Base-by-base conservation (phyloP, 352 stramenopile species). In the Blastocystis sp. region DNA sequence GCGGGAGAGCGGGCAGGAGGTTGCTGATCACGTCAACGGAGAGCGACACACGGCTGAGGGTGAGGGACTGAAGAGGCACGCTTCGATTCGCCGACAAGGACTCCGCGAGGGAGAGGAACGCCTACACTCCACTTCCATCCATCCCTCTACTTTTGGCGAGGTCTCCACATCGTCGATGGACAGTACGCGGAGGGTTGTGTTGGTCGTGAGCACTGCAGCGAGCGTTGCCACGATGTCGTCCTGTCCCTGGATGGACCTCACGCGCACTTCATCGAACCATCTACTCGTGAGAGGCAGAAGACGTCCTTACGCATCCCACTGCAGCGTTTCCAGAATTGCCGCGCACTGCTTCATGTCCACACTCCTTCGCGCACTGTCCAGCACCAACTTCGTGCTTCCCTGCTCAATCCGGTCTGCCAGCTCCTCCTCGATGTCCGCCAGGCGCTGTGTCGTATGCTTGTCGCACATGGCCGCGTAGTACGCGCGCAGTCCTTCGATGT, bases 301-400 rank as follows among this genome's bases (percentile, higher is more conserved):
- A 24, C 37, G 63, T 6, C 12, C 39, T 6, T 37, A 80, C 69
- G 29, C 24, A 33, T 80, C 69, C 26, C 50, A 80, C 2, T 41
- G 69, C 24, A 80, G 69, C 13, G 45, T 62, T n/a, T 80, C 69
- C 26, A 80, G 24, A 24, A 80, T 26, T 3, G 69, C 69, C n/a
- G 69, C 69, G 50, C 37, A 33, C 39, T 80, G 69, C 13, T 19
- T 4, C 21, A 41, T 16, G 55, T 80, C 69, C 26, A 80, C 26
- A 24, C 29, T 26, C 13, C 69, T 37, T 37, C 55, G 35, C 19
- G 69, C n/a, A 16, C 19, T 24, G 21, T 62, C 37, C 26, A 80
- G 55, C 26, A 80, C 29, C 6, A 80, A 3, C 24, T 41, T 2
- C 10, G 26, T 26, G 37, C 31, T 35, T 2, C 69, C 69, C 24